Base-by-base conservation (phyloP, 352 stramenopile species). In the Pythium apleroticum region DNA sequence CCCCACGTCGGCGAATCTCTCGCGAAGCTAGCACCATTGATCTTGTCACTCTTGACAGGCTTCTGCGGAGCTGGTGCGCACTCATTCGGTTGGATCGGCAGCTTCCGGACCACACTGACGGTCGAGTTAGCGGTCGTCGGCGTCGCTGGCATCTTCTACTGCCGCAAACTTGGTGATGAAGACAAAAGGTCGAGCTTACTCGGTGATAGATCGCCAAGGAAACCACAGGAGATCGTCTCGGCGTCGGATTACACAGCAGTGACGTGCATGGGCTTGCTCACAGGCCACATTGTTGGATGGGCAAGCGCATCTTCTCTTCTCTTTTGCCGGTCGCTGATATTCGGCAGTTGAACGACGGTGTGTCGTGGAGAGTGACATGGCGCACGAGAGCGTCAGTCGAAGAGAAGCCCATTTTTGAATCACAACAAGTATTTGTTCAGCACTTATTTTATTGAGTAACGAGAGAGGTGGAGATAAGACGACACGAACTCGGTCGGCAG, bases 231-330 rank as follows among this genome's bases (percentile, higher is more conserved):
- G 39, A 63, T 90, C 30, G 76, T 88, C 20, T 86, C 80, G 7
- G 68, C 88, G 45, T 89, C 82, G 14, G 84, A 93, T 60, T 93
- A 93, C 62, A 64, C 81, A 24, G 76, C 82, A 4, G 81, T 93
- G 41, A 82, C 80, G 28, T 76, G 70, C 55, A 77, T 87, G 43
- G 84, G 84, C 9, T 69, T 93, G 14, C 14, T 86, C 35, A 56
- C 77, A 22, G 84, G 84, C 15, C 89, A 91, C 49, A 41, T 86
- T 49, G 77, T 68, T 9, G 84, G 84, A 17, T 93, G 84, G 84
- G 46, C 81, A 58, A 76, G 61, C 22, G 73, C 80, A 15, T 89
- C 80, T 3, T 64, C 75, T 2, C 31, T 89, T 17, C 60, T 91
- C 45, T 77, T 90, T 39, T 81, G 80, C 61, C 77, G 82, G 46